Evolutionary conservation across 225 moss, liverwort and hornwort species (phyloP), one percentile per base, ranked within the genome.

Genomic region (Bryoerythrophyllum caledonicum): DNA sequence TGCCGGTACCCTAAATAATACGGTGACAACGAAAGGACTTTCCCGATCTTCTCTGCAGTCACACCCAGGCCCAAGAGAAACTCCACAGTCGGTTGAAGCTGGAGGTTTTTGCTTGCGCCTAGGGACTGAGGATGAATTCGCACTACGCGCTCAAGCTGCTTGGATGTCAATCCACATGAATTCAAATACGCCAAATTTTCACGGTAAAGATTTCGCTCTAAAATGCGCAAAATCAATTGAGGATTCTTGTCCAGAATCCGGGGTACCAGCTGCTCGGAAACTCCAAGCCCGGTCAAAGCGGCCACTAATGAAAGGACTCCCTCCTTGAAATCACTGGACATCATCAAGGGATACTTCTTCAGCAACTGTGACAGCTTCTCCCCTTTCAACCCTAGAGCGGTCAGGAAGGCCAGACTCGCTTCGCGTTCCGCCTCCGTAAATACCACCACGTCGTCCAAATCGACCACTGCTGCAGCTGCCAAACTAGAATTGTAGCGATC

Each of bases 1-100:
- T 85, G 85, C 40, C 85, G 82, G 41, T 82, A 86, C 21, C 85
- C 85, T 27, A 86, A 59, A 43, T 82, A 86, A 60, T 86, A 86
- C 5, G 85, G 85, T 7, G 82, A 82, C 60, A 86, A 74, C 28
- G 85, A 82, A 21, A 86, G 25, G 1, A 86, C 85, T 66, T 82
- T 86, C 32, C 82, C 85, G 17, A 86, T 63, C 82, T 86, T 86
- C 76, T 74, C 82, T 46, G 76, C 46, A 0, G 76, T 73, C 2
- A 86, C 82, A 2, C 85, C 85, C 13, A 82, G 20, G 23, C 69
- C 66, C 27, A 76, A 38, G 0, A 86, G 79, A 70, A 82, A 86
- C 48, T 79, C 79, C 35, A 86, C 82, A 1, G 79, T 86, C 11
- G 79, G 77, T 38, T 82, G 65, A 46, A 86, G 73, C 54, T 80